Evolutionary conservation across 371 early-diverging fungal species (phyloP), one percentile per base, ranked within the genome.

Genomic region (Mucor circinelloides): DNA sequence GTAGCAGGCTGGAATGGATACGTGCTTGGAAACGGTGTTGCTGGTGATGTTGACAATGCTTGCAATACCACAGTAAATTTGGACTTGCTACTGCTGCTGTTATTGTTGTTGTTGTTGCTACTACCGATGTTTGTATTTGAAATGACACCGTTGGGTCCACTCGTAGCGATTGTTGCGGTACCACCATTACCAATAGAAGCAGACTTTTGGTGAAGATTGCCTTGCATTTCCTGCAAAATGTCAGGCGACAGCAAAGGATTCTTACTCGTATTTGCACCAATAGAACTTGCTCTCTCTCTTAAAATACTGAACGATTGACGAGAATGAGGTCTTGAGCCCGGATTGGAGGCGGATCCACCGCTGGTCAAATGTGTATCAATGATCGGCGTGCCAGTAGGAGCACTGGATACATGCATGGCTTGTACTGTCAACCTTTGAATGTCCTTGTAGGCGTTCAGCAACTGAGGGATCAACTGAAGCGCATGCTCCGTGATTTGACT

Each of bases 381-480:
- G 0, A 23, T 23, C 21, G 56, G 13, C 1, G 58, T 6, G 4
- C 12, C 42, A 25, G 66, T 15, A 10, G 68, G 31, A 15, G 52
- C 30, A 28, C 60, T 65, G 0, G 77, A 63, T 6, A 77, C 76
- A 31, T 79, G 74, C 17, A 82, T 71, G 1, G 82, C 82, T 54
- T 82, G 82, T 7, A 73, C 68, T 0, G 75, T 74, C 50, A 82
- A 25, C 7, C 76, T 69, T 32, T 84, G 84, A 23, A 81, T 46
- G 19, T 84, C 84, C 62, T 69, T 80, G 71, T 80, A 84, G 0
- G 82, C 74, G 57, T 75, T 75, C 34, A 84, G 31, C 2, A 84
- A 52, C 27, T 76, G 78, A 10, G 84, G 84, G 0, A 84, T 63
- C 12, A 84, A 40, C 25, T 77, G 78, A 12, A 80, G 36, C 8